These are phyloP conservation scores for Prunus mume DNA, from an alignment of 306 rosid species.

Conservation along the genomic window DNA sequence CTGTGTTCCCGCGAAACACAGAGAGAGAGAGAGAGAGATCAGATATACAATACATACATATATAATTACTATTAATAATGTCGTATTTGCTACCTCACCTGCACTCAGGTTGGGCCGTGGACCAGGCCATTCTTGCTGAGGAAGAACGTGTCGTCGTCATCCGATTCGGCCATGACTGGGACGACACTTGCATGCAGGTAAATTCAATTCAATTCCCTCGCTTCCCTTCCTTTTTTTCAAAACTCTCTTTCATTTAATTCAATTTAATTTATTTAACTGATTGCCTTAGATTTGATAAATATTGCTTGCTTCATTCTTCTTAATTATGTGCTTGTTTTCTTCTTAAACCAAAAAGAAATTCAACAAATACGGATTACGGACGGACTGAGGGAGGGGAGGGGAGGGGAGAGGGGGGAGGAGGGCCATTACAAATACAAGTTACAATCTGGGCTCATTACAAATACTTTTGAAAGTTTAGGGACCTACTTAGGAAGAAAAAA, in stretches of 20 bases:
- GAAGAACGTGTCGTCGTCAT: slow-evolving; percentile 80
- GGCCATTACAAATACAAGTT: no score
- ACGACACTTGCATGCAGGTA: slow-evolving; percentile 88
- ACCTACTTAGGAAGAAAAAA: accelerated
- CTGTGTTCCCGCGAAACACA: no score
- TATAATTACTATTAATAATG: slow-evolving; percentile 27
- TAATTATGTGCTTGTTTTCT: no score
- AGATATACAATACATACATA: no score
- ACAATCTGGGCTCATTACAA: no score
- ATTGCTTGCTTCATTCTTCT: no score
- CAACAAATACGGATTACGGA: no score
- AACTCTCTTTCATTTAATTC: not conserved
- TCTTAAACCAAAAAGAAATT: no score
- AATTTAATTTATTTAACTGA: not conserved
- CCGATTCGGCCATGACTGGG: slow-evolving; percentile 78
- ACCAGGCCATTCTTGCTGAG: slow-evolving; percentile 82
- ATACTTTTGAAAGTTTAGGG: no score
- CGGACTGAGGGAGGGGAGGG: no score
- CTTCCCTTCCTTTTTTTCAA: not conserved
- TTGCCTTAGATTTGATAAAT: not conserved
- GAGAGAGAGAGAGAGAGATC: no score
- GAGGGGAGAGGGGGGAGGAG: no score
- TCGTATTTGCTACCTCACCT: slow-evolving; percentile 84
- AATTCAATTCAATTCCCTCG: not conserved
- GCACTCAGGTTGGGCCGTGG: slow-evolving; percentile 93